These are phyloP conservation scores for Monosporozyma unispora DNA, from an alignment of 805 yeast species.

Conservation along the genomic window DNA sequence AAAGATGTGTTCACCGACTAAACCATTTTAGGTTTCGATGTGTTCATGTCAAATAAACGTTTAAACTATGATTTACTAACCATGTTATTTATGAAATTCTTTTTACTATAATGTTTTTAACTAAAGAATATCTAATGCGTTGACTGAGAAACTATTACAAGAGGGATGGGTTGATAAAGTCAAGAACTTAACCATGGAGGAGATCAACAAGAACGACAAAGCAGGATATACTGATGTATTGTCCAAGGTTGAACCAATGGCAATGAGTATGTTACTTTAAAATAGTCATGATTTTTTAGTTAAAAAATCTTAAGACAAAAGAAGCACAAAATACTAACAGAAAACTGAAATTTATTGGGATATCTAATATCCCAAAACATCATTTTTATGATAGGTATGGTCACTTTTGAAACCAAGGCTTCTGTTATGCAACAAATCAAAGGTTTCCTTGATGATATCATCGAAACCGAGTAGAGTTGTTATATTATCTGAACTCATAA, in stretches of 20 bases:
- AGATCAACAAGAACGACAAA: constrained; percentile 33
- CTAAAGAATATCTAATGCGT: constrained; percentile 44
- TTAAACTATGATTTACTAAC: background rate
- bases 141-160: constrained; percentile 58
- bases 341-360: background rate
- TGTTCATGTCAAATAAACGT: background rate
- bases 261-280: constrained; percentile 40
- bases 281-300: background rate
- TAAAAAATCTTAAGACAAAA: background rate
- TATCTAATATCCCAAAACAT: background rate
- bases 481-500: no score
- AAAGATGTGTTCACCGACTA: background rate
- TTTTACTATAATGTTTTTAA: background rate
- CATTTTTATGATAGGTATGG: constrained; percentile 33
- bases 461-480: constrained; percentile 29
- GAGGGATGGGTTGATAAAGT: constrained; percentile 84
- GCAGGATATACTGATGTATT: constrained; percentile 45
- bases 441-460: constrained; percentile 46
- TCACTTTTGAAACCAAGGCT: constrained; percentile 55
- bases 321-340: constrained; percentile 9
- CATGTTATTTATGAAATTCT: no score
- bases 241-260: constrained; percentile 50
- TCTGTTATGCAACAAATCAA: constrained; percentile 51
- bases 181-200: constrained; percentile 47
- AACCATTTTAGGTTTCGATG: background rate